Percentiles rank a stretch among this genome's conserved stretches.
These are phyloP conservation scores for Saccharomycopsis guyanensis DNA, from an alignment of 805 yeast species.

Conservation along the genomic window DNA sequence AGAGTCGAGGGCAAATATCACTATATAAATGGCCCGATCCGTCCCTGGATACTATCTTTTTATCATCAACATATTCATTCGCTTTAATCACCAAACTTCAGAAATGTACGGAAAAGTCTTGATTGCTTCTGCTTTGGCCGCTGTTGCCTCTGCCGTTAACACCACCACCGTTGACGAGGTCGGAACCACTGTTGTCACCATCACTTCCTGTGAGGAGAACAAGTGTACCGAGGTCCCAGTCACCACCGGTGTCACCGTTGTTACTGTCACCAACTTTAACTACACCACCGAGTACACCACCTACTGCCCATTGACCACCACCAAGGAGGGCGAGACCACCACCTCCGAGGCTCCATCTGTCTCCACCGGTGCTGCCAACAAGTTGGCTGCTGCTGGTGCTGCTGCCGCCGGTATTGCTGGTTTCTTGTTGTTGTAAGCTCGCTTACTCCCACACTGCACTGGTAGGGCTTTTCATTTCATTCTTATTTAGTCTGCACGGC, in stretches of 20 bases:
- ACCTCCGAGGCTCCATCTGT: background rate
- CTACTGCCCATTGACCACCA: slow-evolving; percentile 22
- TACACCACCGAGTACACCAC: slow-evolving; percentile 22
- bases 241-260: slow-evolving; percentile 21
- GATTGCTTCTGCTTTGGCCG: slow-evolving; percentile 9
- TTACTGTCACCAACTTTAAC: slow-evolving; percentile 19
- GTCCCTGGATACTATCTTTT: background rate
- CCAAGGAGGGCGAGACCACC: background rate
- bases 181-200: slow-evolving; percentile 1
- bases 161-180: slow-evolving; percentile 7
- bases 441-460: background rate
- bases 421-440: slow-evolving; percentile 3
- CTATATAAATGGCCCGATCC: background rate
- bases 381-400: slow-evolving; percentile 8
- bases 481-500: background rate
- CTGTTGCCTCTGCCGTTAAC: slow-evolving; percentile 11
- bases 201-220: slow-evolving; percentile 4
- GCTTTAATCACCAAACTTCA: slow-evolving; percentile 2
- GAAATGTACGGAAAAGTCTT: slow-evolving; percentile 10
- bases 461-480: background rate
- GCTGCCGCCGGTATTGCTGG: slow-evolving; percentile 12
- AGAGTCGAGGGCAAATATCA: background rate
- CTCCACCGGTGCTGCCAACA: slow-evolving; percentile 6
- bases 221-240: slow-evolving; percentile 12
- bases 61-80: slow-evolving; percentile 1